Percentiles rank a stretch among this genome's conserved stretches.
These are phyloP conservation scores for Neophaeococcomyces aloes DNA, from an alignment of 2,329 filamentous ascomycete species.

Conservation along the genomic window DNA sequence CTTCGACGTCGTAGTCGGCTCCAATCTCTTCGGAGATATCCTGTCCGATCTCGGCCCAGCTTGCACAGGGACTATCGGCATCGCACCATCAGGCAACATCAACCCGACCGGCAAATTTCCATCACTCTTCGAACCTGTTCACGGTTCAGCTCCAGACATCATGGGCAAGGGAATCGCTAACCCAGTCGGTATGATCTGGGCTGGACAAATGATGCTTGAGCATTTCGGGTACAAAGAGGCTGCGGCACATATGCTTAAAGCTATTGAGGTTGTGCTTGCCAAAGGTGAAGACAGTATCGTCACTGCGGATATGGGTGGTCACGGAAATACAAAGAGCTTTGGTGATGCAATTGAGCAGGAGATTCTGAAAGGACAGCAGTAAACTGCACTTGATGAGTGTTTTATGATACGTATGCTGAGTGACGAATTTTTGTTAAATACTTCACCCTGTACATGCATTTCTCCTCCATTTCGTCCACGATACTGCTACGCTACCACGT, in stretches of 20 bases:
- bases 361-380: conserved; percentile 27
- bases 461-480: too few relatives aligned
- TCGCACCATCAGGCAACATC: conserved; percentile 97
- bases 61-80: conserved; percentile 90
- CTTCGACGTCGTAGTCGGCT: conserved; percentile 95
- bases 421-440: too few relatives aligned
- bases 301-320: conserved; percentile 92
- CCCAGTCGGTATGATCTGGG: conserved; percentile 89
- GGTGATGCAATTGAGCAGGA: conserved; percentile 76
- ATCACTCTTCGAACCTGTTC: conserved; percentile 99
- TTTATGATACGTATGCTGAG: too few relatives aligned
- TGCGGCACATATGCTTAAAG: conserved; percentile 79
- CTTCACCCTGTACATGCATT: too few relatives aligned
- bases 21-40: conserved; percentile 98
- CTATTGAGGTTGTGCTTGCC: conserved; percentile 85
- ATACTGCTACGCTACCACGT: too few relatives aligned
- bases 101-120: conserved; percentile 66
- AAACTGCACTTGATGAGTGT: too few relatives aligned
- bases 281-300: conserved; percentile 70
- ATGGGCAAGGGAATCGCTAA: conserved; percentile 93
- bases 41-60: conserved; percentile 98
- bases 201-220: conserved; percentile 98
- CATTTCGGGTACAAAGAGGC: conserved; percentile 88
- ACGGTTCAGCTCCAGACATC: conserved; percentile 94
- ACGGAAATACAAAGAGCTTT: conserved; percentile 89